Percentiles rank a stretch among this genome's conserved stretches.
phyloP scores from a whole-genome alignment of 2,329 filamentous ascomycete genomes.

The Venturiaceae sp. region DNA sequence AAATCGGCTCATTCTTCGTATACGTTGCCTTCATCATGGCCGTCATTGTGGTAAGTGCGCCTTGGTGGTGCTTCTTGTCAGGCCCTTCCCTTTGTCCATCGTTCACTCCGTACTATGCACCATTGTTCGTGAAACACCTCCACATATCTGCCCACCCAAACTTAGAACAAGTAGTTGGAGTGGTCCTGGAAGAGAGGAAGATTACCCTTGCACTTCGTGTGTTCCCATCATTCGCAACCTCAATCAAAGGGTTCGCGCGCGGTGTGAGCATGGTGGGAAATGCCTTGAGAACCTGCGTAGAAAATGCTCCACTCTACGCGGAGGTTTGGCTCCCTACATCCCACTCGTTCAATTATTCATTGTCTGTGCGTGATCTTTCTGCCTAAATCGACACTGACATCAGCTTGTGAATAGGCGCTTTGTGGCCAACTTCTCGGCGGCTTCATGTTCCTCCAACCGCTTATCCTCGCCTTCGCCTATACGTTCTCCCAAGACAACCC shows the following conservation, averaged over 20 bases:
- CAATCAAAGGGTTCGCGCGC: conserved; percentile 23
- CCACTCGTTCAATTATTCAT: conserved; percentile 2
- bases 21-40: conserved; percentile 66
- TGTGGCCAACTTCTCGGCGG: conserved; percentile 44
- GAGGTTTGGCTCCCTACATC: conserved; percentile 54
- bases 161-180: conserved; percentile 35
- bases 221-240: conserved; percentile 40
- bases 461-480: conserved; percentile 74
- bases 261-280: conserved; percentile 42
- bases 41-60: conserved; percentile 65
- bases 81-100: conserved; percentile 18
- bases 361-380: conserved; percentile 10
- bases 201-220: conserved; percentile 39
- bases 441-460: conserved; percentile 46
- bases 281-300: conserved; percentile 40
- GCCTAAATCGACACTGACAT: neutral
- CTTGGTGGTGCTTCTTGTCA: neutral
- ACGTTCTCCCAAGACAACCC: conserved; percentile 81
- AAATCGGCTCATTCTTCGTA: conserved; percentile 69
- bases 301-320: conserved; percentile 40
- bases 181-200: conserved; percentile 46
- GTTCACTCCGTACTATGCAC: conserved; percentile 12
- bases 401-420: conserved; percentile 31
- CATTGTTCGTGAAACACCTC: conserved; percentile 14
- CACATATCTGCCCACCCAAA: conserved; percentile 45